A percentile compares a stretch with the other conserved stretches of the same genome.
Evolutionary conservation across 2,329 filamentous ascomycete species (phyloP).

Genomic region (Coleophoma cylindrospora): DNA sequence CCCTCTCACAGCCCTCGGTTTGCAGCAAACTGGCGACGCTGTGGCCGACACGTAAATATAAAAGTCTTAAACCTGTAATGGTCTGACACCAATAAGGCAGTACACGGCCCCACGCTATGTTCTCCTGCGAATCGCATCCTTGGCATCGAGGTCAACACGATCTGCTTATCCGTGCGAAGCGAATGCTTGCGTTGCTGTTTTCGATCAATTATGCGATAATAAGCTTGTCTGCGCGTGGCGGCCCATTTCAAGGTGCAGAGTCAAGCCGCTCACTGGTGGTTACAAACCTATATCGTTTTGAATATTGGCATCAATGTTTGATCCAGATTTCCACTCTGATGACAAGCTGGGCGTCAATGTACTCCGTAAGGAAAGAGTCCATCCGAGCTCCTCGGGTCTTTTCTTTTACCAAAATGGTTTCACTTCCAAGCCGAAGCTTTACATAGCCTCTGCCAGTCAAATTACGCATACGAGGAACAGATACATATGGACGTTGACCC

Average conservation of each 20-base stretch:
- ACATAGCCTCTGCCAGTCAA: not conserved
- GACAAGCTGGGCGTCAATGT: no score
- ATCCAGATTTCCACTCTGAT: not conserved
- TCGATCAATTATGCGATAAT: slow-evolving; percentile 7
- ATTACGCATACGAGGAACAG: not conserved
- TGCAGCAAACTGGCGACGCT: no score
- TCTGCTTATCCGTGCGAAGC: slow-evolving; percentile 12
- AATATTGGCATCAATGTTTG: not conserved
- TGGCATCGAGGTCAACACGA: slow-evolving; percentile 5
- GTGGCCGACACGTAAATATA: no score
- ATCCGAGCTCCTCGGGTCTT: not conserved
- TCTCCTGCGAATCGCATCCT: not conserved
- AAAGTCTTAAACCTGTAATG: not conserved
- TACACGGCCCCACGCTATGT: not conserved
- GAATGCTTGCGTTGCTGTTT: slow-evolving; percentile 10
- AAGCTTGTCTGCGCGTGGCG: slow-evolving; percentile 3
- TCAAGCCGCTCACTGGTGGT: not conserved
- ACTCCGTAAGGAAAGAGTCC: not conserved
- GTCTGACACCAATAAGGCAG: not conserved
- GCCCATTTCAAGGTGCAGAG: slow-evolving; percentile 8
- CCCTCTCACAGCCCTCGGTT: no score
- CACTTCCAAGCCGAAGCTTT: not conserved
- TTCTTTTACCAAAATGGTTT: not conserved
- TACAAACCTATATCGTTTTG: not conserved
- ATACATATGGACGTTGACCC: slow-evolving; percentile 8